Conservation (phyloP, 331 rosid genomes). For the Arachis monticola region DNA sequence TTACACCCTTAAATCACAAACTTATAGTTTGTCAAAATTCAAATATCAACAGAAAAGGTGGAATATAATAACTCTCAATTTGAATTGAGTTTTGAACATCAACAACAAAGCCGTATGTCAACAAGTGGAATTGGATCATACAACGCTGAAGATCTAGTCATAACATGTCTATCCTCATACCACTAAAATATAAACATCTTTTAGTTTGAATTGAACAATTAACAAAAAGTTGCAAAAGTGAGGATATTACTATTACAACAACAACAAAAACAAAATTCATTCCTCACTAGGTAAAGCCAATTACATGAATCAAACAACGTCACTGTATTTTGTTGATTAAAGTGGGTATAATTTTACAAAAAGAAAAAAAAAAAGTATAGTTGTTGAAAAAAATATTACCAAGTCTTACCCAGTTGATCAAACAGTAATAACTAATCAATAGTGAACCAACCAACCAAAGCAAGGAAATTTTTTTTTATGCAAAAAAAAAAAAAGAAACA, state of each 20-base stretch:
- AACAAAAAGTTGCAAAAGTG: not conserved
- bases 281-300: not conserved
- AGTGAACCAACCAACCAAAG: slow-evolving; percentile 12
- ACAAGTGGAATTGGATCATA: too few relatives aligned
- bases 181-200: not conserved
- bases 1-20: slow-evolving; percentile 8
- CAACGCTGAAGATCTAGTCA: too few relatives aligned
- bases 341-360: slow-evolving; percentile 15
- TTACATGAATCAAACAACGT: not conserved
- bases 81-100: not conserved
- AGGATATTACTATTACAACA: not conserved
- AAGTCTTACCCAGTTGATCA: slow-evolving; percentile 27
- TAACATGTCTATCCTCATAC: too few relatives aligned
- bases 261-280: not conserved
- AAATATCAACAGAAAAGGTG: not conserved
- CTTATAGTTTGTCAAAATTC: not conserved
- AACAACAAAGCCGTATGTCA: too few relatives aligned
- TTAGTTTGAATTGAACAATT: not conserved
- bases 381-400: slow-evolving; percentile 2
- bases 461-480: not conserved
- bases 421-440: slow-evolving; percentile 6
- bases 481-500: not conserved
- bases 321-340: not conserved
- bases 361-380: not conserved
- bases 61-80: slow-evolving; percentile 6